Evolutionary conservation across 768 basidiomycete genomes (phyloP).

Genomic region (Paxillus ammoniavirescens): DNA sequence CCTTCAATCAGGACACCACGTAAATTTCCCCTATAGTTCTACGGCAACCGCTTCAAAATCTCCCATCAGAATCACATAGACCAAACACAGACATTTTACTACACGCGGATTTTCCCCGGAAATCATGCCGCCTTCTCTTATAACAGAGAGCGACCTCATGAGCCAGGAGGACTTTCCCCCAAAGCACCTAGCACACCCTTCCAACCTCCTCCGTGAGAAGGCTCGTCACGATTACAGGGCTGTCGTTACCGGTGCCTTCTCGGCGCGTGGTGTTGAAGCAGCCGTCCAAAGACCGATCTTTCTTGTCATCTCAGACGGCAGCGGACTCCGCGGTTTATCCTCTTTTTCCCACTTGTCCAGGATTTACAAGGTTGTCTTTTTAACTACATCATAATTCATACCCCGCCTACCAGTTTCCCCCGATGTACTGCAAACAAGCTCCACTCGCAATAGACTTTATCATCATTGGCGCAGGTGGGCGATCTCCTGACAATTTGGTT

Average conservation of each 20-base stretch:
- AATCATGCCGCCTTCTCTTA: background rate
- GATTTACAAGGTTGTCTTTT: background rate
- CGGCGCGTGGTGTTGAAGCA: background rate
- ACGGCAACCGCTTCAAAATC: slow-evolving; percentile 2
- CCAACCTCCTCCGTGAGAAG: slow-evolving; percentile 19
- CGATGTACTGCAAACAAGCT: slow-evolving; percentile 23
- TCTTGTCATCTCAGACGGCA: background rate
- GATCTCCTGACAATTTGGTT: background rate
- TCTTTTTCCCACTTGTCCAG: background rate
- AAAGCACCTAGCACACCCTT: background rate
- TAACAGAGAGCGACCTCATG: slow-evolving; percentile 6
- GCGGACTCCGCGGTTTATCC: background rate
- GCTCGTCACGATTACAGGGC: slow-evolving; percentile 15
- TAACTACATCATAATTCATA: background rate
- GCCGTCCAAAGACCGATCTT: slow-evolving; percentile 21
- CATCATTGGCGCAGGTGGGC: slow-evolving; percentile 29
- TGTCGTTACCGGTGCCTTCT: background rate
- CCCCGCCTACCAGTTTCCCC: background rate
- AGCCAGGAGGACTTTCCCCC: background rate
- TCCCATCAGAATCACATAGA: background rate
- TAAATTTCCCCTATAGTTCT: slow-evolving; percentile 2
- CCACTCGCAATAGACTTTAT: slow-evolving; percentile 31
- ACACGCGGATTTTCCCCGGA: background rate
- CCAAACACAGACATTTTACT: background rate
- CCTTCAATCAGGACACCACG: background rate